These are phyloP conservation scores for Arabidopsis hybrid DNA, from an alignment of 441 rosid species.

Conservation along the genomic window DNA sequence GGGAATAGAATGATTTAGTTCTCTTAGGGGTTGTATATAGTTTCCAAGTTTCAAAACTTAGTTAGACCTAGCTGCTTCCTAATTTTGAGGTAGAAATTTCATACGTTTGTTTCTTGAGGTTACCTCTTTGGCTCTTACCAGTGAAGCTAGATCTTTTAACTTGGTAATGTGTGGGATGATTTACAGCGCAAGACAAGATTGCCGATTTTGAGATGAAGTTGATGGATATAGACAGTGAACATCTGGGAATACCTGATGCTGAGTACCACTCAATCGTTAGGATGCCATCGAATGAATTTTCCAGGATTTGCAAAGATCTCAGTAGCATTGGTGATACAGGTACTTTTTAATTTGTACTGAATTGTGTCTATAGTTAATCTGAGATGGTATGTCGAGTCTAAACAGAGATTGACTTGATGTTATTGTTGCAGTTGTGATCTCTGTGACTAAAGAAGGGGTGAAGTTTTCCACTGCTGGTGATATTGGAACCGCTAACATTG, in stretches of 20 bases:
- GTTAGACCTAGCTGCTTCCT: neutral
- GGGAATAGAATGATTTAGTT: neutral
- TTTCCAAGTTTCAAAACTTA: neutral
- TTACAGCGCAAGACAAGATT: conserved; percentile 89
- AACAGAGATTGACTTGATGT: neutral
- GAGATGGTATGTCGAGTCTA: neutral
- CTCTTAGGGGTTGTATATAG: neutral
- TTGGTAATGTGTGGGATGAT: conserved; percentile 11
- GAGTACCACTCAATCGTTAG: conserved; percentile 91
- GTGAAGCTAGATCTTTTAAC: neutral
- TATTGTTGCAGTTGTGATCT: conserved; percentile 67
- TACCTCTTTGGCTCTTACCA: neutral
- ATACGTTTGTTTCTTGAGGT: neutral
- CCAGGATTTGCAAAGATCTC: conserved; percentile 91
- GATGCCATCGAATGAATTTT: conserved; percentile 87
- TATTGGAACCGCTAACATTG: conserved; percentile 88
- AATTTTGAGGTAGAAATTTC: neutral
- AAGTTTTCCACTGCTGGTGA: conserved; percentile 94
- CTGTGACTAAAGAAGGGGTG: conserved; percentile 96
- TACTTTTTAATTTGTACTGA: neutral
- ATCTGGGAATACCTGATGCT: conserved; percentile 94
- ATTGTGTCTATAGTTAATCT: neutral
- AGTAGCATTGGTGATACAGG: conserved; percentile 94
- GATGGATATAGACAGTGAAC: conserved; percentile 98
- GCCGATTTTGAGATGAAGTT: conserved; percentile 95